phyloP scores from a whole-genome alignment of 371 early-diverging fungal species.

The Lichtheimia hyalospora region DNA sequence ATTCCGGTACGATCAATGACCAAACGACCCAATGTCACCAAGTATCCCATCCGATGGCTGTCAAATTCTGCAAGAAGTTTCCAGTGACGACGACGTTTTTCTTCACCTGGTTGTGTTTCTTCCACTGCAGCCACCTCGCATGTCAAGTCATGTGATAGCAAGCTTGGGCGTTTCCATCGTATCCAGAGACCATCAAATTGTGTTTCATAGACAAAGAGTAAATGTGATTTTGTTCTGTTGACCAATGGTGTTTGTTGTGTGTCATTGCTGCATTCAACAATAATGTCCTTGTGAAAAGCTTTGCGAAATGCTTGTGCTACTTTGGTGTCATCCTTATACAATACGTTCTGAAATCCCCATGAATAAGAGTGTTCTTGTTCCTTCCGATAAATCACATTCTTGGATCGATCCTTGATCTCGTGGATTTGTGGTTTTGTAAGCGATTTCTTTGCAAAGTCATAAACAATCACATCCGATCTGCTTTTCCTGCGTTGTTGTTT shows the following conservation, averaged over 20 bases:
- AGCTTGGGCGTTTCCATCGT: conserved; percentile 41
- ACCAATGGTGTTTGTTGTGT: conserved; percentile 17
- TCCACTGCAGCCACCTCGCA: conserved; percentile 26
- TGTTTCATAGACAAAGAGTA: conserved; percentile 42
- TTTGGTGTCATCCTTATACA: conserved; percentile 25
- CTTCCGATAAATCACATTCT: conserved; percentile 35
- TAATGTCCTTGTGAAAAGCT: conserved; percentile 48
- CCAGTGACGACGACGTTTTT: conserved; percentile 16
- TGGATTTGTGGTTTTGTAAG: conserved; percentile 34
- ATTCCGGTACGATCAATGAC: conserved; percentile 34
- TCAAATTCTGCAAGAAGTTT: conserved; percentile 44
- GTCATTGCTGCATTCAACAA: conserved; percentile 29
- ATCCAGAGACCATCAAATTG: conserved; percentile 31
- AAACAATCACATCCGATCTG: conserved; percentile 25
- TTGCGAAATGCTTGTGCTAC: conserved; percentile 42
- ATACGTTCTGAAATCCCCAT: conserved; percentile 52
- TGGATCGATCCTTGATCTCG: conserved; percentile 33
- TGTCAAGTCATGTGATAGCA: conserved; percentile 45
- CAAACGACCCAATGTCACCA: conserved; percentile 37
- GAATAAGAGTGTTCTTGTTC: conserved; percentile 49
- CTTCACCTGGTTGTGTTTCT: conserved; percentile 2
- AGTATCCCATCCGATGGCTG: conserved; percentile 48
- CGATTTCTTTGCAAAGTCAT: conserved; percentile 38
- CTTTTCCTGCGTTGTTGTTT: conserved; percentile 20
- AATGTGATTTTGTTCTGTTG: conserved; percentile 34